phyloP scores from a whole-genome alignment of 306 rosid genomes.

The Sophora flavescens region DNA sequence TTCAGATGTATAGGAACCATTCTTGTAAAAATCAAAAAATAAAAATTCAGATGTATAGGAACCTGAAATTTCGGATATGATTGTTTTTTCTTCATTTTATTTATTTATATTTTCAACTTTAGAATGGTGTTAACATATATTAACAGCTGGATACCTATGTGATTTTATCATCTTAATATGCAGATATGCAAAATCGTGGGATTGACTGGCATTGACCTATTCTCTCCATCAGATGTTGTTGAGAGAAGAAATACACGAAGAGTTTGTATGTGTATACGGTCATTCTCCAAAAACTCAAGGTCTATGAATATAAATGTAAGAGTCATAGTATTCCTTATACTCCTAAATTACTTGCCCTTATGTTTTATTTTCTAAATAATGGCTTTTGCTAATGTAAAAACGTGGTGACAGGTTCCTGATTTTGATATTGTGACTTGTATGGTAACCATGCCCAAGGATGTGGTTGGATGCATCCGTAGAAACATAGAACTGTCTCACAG shows the following conservation, averaged over 20 bases:
- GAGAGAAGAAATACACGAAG: slow-evolving; percentile 60
- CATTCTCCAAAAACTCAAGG: slow-evolving; percentile 60
- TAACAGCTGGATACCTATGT: slow-evolving; percentile 15
- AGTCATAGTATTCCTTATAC: slow-evolving; percentile 3
- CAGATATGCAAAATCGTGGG: slow-evolving; percentile 67
- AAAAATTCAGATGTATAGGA: not conserved
- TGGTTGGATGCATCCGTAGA: slow-evolving; percentile 60
- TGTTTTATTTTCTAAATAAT: not conserved
- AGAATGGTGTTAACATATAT: slow-evolving; percentile 13
- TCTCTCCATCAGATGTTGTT: slow-evolving; percentile 70
- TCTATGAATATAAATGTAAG: slow-evolving; percentile 51
- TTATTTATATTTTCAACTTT: slow-evolving; percentile 20
- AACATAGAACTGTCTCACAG: slow-evolving; percentile 55
- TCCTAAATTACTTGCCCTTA: slow-evolving; percentile 21
- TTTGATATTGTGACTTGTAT: slow-evolving; percentile 63
- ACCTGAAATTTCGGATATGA: not conserved
- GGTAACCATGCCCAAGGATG: slow-evolving; percentile 60
- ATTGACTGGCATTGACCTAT: slow-evolving; percentile 63
- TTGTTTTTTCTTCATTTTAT: not conserved
- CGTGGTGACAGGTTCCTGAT: slow-evolving; percentile 64
- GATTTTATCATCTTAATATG: slow-evolving; percentile 21
- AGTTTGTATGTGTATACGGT: slow-evolving; percentile 70
- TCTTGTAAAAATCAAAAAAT: too few relatives aligned
- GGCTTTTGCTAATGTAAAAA: slow-evolving; percentile 32
- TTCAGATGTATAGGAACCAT: not conserved